Evolutionary conservation across 176 grass and related monocot species (phyloP), one percentile per base, ranked within the genome.

Genomic region (Cocos nucifera): DNA sequence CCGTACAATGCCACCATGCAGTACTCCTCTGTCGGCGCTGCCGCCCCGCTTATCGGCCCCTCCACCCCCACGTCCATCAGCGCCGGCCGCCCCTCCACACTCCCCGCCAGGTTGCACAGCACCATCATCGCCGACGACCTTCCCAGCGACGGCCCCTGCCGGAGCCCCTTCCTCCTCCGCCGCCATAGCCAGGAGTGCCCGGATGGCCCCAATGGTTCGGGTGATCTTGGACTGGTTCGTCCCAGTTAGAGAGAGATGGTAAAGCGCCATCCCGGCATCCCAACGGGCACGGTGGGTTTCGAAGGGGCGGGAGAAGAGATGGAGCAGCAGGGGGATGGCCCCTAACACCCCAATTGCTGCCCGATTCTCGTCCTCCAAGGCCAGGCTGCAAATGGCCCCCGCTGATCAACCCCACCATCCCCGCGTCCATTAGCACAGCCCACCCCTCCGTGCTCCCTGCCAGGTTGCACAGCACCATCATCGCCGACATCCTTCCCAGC

Each of bases 331-430:
- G 48, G 70, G 86, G 48, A 96, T 80, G n/a, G 91, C 91, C 62
- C 91, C 91, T 4, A 96, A 69, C 30, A 96, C 86, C 49, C 91
- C 86, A 44, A 96, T 87, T 29, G 86, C 75, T 0, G 86, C 77
- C 19, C 91, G 86, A 75, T 96, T 90, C 69, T 90, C 91, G 22
- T 90, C 91, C 75, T 87, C 80, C 26, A 90, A 64, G 3, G 86
- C 86, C 19, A 96, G 78, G 67, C 86, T 71, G n/a, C n/a, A n/a
- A n/a, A n/a, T n/a, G 54, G 83, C 92, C 22, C 87, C 83, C 22
- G 83, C 87, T 21, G 0, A 21, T 21, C 21, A 21, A 21, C 21
- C 21, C 21, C 21, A 21, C 21, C 21, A 21, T 1, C 21, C 21
- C 21, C 21, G 21, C 21, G 1, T 21, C 21, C 21, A 21, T 21